phyloP scores from a whole-genome alignment of 179 eudicot genomes.

The Gypsophila paniculata region DNA sequence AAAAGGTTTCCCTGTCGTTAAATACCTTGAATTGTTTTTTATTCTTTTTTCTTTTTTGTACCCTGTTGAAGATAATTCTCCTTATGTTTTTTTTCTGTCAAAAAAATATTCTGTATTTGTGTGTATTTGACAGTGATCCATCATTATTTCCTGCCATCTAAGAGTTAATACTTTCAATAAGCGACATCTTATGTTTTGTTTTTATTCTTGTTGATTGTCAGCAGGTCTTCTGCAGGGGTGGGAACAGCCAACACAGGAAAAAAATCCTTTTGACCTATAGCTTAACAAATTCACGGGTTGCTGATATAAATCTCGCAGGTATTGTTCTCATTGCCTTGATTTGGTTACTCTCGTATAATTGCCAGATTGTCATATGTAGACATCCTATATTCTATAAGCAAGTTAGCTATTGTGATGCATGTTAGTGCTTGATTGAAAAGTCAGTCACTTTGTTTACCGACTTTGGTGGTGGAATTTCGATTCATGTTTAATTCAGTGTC shows the following conservation, averaged over 20 bases:
- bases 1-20: too few species aligned
- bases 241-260: slow-evolving; percentile 83
- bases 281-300: slow-evolving; percentile 18
- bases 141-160: too few species aligned
- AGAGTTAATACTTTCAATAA: background rate
- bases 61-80: too few species aligned
- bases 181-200: slow-evolving; percentile 20
- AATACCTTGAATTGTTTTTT: too few species aligned
- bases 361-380: background rate
- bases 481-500: too few species aligned
- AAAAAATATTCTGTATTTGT: background rate
- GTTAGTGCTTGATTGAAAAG: background rate
- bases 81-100: too few species aligned
- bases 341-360: background rate
- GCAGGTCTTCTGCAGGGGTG: slow-evolving; percentile 68
- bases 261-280: slow-evolving; percentile 57
- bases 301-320: slow-evolving; percentile 22
- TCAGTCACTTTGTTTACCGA: background rate
- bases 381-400: background rate
- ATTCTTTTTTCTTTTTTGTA: too few species aligned
- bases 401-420: slow-evolving; percentile 16
- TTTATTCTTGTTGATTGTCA: slow-evolving; percentile 17
- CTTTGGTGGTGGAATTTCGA: background rate
- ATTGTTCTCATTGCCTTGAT: slow-evolving; percentile 1
- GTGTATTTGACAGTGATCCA: background rate